Conservation (phyloP, 108 stramenopile species). For the Cyclostephanos tholiformis region DNA sequence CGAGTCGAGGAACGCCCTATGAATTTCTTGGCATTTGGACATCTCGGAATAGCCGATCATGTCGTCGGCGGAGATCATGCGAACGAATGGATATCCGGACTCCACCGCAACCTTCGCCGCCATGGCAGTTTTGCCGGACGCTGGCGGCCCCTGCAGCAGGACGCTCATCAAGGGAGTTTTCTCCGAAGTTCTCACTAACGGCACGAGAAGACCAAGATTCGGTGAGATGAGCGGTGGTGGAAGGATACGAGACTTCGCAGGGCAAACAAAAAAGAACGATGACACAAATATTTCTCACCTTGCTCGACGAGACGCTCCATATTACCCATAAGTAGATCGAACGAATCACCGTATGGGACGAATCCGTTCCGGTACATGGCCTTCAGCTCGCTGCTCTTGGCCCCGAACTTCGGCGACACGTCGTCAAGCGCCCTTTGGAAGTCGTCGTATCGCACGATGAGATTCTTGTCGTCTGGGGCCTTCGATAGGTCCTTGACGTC, state of each 20-base stretch:
- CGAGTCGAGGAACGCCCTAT: conserved; percentile 96
- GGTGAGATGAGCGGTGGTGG: background rate
- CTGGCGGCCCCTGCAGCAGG: conserved; percentile 83
- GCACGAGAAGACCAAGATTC: background rate
- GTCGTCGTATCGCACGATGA: conserved; percentile 84
- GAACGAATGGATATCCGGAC: conserved; percentile 94
- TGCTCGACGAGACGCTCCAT: conserved; percentile 91
- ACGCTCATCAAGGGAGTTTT: conserved; percentile 94
- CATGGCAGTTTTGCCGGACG: conserved; percentile 96
- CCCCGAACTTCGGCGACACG: conserved; percentile 95
- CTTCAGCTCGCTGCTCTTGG: conserved; percentile 88
- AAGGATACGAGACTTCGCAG: background rate
- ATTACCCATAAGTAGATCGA: conserved; percentile 79
- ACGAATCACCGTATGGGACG: conserved; percentile 91
- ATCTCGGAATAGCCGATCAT: conserved; percentile 94
- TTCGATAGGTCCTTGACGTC: conserved; percentile 93
- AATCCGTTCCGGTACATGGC: conserved; percentile 94
- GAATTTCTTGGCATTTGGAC: conserved; percentile 88
- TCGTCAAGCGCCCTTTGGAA: conserved; percentile 90
- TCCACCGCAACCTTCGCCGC: conserved; percentile 94
- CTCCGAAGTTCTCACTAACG: conserved; percentile 66
- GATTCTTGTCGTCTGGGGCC: conserved; percentile 86
- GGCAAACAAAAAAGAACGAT: background rate
- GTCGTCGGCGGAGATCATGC: conserved; percentile 95
- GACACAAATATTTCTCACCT: conserved; percentile 36